Base-by-base conservation (phyloP, 2,329 filamentous ascomycete species). In the Pseudofabraea citricarpa region DNA sequence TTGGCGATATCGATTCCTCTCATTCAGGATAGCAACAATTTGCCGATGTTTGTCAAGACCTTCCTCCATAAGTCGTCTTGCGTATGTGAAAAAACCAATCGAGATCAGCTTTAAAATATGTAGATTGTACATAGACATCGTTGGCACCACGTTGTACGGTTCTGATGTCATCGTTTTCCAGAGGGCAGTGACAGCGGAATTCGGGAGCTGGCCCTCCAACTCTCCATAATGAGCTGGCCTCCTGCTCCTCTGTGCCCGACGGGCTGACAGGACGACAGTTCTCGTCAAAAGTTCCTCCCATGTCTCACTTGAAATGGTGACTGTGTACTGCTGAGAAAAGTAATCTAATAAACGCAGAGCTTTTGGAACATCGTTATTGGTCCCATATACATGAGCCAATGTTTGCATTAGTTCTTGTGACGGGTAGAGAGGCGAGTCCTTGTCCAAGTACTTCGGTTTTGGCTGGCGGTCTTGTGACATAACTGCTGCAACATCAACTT, bases 281-380 rank as follows among this genome's bases (percentile, higher is more conserved):
- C 84, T 87, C 47, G 79, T 71, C 13, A 90, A 67, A 2, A 91
- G 63, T 43, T 82, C 75, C 6, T 72, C 70, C 87, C 87, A 91
- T 15, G 80, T 70, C 5, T 70, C 58, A 6, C 58, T 54, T 0
- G 78, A 64, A 27, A 91, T 78, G 1, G 66, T 49, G 19, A 91
- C 64, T 2, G 66, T 50, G 61, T 85, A 87, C 6, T 68, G 67
- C 1, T 64, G 64, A 0, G 85, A 83, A 37, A 90, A 60, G 52
- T 77, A 77, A 46, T 85, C 73, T 10, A 90, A 64, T 1, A 85
- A 56, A 31, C 75, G 70, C 20, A 83, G 56, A 10, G 79, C 85
- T 2, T 72, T 67, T 1, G 70, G 59, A 4, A 89, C 69, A 43
- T 83, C 71, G 37, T 76, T 81, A 61, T 83, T 87, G 48, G 72